phyloP scores from a whole-genome alignment of 306 rosid species.

The Prunus salicina region DNA sequence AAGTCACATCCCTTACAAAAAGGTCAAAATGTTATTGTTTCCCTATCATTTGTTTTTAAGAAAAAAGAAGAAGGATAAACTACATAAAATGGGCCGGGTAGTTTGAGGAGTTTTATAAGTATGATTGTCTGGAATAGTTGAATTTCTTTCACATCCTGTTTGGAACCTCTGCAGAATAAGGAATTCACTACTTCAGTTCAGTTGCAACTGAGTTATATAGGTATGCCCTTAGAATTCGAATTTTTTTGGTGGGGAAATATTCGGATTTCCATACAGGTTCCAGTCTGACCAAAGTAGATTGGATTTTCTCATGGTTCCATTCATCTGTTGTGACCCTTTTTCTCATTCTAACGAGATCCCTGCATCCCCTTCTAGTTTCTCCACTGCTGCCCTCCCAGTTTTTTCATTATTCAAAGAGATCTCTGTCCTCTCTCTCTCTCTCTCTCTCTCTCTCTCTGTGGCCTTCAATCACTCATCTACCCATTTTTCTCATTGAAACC shows the following conservation, averaged over 20 bases:
- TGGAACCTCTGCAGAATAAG: background rate
- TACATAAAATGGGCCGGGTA: too few species aligned
- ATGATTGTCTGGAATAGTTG: background rate
- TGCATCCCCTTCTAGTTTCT: background rate
- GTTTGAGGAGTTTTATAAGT: too few species aligned
- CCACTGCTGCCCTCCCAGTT: background rate
- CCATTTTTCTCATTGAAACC: background rate
- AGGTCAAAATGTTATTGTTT: background rate
- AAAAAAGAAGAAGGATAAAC: too few species aligned
- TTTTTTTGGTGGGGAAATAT: background rate
- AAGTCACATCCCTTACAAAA: background rate
- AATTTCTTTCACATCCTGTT: background rate
- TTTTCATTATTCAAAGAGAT: background rate
- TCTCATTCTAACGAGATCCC: background rate
- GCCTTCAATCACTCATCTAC: background rate
- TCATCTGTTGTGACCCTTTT: background rate
- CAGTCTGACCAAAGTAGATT: background rate
- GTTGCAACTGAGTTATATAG: background rate
- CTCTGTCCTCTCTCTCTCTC: too few species aligned
- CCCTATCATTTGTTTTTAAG: too few species aligned
- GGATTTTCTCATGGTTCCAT: background rate
- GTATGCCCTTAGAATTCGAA: background rate
- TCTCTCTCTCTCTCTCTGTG: background rate
- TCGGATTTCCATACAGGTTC: background rate
- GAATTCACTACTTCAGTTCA: background rate